Base-by-base conservation (phyloP, 2,329 filamentous ascomycete genomes). In the Fusarium beomiforme region DNA sequence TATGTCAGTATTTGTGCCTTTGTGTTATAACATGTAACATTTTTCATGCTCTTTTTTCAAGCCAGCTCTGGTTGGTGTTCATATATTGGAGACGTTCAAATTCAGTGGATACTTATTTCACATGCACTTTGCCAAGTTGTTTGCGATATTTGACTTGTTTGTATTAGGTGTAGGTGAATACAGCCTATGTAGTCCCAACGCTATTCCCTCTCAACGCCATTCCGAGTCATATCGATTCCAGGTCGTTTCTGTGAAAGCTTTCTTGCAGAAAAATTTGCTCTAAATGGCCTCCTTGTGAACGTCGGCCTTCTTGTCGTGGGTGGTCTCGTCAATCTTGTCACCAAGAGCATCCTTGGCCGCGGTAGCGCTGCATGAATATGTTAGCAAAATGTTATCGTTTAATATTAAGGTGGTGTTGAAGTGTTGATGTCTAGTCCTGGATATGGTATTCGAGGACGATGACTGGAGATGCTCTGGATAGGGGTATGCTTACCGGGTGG, bases 261-360 rank as follows among this genome's bases (percentile, higher is more conserved):
- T 7, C 26, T 29, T 29, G 26, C 26, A 6, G 6, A 6, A 29
- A 29, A 29, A 29, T 29, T 29, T 6, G 9, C 26, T n/a, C 26
- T n/a, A 60, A 2, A 42, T 42, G 19, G 49, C 63, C 7, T 67
- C 37, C 3, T 34, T 43, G 14, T 62, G 57, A 0, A 58, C 82
- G 6, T 82, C 79, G 23, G 82, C 82, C 80, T 84, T 84, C 75
- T 72, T 72, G 43, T 83, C 77, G 76, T 85, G 83, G 55, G 66
- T 62, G 29, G 68, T 50, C 81, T 85, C 79, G 68, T 85, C 78
- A 23, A 85, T 19, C 82, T 86, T 86, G 80, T 87, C 85, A 26
- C 81, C 78, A 12, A 86, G 46, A 55, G 85, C 85, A 47, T 87
- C 84, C 80, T 85, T 85, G 72, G 84, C 82, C 23, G 85, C 85